These are phyloP conservation scores for Paramecium caudatum DNA, from an alignment of 73 alveolate species.

Conservation along the genomic window DNA sequence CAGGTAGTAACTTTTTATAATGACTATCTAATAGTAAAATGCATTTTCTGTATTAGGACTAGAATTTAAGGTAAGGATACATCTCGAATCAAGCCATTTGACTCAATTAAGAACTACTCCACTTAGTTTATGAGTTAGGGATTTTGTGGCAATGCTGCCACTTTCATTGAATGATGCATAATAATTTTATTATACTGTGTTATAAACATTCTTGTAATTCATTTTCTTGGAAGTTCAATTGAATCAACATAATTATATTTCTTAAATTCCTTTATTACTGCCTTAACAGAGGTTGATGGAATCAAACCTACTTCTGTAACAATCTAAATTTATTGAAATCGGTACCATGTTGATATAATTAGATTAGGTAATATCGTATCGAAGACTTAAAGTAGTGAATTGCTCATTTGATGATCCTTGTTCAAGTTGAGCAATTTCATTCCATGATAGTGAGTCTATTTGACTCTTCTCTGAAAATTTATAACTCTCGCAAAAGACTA, in stretches of 20 bases:
- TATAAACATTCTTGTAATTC: not conserved
- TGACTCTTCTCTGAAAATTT: slow-evolving; percentile 76
- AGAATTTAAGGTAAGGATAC: not conserved
- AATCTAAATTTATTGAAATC: not conserved
- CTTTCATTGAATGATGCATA: too few species aligned
- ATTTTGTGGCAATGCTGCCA: not conserved
- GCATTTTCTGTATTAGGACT: slow-evolving; percentile 33
- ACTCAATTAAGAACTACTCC: not conserved
- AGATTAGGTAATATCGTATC: slow-evolving; percentile 74
- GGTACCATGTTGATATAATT: slow-evolving; percentile 70
- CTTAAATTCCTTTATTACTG: slow-evolving; percentile 72
- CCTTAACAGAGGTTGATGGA: slow-evolving; percentile 75
- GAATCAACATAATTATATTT: slow-evolving; percentile 70
- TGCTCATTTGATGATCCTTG: not conserved
- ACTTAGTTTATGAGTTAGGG: not conserved
- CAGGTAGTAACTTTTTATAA: slow-evolving; percentile 24
- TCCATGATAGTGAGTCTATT: slow-evolving; percentile 74
- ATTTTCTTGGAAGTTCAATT: slow-evolving; percentile 69
- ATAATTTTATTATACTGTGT: too few species aligned
- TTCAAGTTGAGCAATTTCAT: slow-evolving; percentile 62
- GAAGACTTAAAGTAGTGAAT: slow-evolving; percentile 51
- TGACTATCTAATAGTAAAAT: not conserved
- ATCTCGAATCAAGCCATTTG: not conserved
- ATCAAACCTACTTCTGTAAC: slow-evolving; percentile 72
- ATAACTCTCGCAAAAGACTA: slow-evolving; percentile 76